Conservation (phyloP, 2,329 filamentous ascomycete species). For the Colletotrichum truncatum region DNA sequence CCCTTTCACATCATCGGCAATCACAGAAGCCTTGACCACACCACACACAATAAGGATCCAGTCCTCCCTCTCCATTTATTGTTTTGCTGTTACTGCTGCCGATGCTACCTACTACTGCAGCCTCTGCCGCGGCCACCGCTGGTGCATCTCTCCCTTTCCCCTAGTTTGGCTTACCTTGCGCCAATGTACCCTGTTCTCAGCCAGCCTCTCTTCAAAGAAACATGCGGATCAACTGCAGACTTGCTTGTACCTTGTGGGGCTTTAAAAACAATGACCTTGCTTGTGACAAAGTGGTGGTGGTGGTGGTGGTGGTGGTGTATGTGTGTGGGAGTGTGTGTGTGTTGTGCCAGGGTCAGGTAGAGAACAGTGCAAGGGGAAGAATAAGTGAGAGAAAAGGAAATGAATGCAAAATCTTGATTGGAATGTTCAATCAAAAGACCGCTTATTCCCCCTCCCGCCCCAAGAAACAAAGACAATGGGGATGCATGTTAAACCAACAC, state of each 20-base stretch:
- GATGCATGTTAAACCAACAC: conserved; percentile 9
- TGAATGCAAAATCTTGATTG: conserved; percentile 21
- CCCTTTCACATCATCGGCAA: conserved; percentile 23
- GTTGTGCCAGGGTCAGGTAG: conserved; percentile 14
- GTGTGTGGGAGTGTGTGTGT: neutral
- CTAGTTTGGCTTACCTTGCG: neutral
- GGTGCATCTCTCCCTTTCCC: neutral
- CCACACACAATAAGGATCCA: neutral
- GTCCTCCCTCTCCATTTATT: neutral
- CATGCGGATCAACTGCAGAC: conserved; percentile 23
- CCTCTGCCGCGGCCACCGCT: conserved; percentile 5
- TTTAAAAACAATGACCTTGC: conserved; percentile 25
- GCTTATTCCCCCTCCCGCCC: neutral
- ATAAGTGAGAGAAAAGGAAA: conserved; percentile 19
- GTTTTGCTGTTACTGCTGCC: neutral
- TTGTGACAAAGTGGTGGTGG: no score
- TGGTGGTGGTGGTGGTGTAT: neutral
- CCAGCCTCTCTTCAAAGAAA: conserved; percentile 25
- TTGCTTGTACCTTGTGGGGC: neutral
- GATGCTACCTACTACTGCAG: conserved; percentile 12
- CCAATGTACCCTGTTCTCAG: neutral
- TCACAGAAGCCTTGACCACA: neutral
- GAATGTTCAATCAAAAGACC: conserved; percentile 21
- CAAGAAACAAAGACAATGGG: conserved; percentile 30
- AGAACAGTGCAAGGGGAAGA: conserved; percentile 20